A percentile compares a stretch with the other conserved stretches of the same genome.
phyloP scores from a whole-genome alignment of 2,329 filamentous ascomycete species.

The Fusarium fracticaudum region DNA sequence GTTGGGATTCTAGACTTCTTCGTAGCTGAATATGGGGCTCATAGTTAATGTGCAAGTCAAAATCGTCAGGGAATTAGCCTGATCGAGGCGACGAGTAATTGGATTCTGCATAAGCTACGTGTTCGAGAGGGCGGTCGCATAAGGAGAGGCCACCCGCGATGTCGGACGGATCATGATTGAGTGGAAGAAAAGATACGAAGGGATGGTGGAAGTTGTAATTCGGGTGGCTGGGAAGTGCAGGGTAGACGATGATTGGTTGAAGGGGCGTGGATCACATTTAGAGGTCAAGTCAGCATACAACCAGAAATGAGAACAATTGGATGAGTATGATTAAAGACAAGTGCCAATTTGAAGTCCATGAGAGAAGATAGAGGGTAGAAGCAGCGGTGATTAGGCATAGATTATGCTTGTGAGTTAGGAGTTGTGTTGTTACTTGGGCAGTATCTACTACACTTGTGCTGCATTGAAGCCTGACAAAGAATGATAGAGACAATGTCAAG shows the following conservation, averaged over 20 bases:
- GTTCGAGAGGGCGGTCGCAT: conserved; percentile 38
- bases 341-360: neutral
- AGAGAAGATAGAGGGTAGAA: neutral
- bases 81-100: conserved; percentile 1
- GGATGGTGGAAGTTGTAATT: conserved; percentile 29
- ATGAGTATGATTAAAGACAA: neutral
- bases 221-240: conserved; percentile 40
- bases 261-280: neutral
- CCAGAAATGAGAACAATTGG: neutral
- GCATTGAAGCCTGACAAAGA: conserved; percentile 9
- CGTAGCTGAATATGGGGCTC: conserved; percentile 9
- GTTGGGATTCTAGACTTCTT: conserved; percentile 6
- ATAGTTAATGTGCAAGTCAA: conserved; percentile 10
- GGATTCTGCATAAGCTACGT: conserved; percentile 28
- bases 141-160: conserved; percentile 37
- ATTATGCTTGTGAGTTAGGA: neutral
- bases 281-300: neutral
- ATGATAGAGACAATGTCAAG: neutral
- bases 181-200: conserved; percentile 31
- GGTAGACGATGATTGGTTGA: conserved; percentile 26
- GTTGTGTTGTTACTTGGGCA: neutral
- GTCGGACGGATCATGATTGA: conserved; percentile 19
- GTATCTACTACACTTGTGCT: neutral
- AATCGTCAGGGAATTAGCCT: neutral
- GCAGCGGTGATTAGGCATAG: neutral